Evolutionary conservation across 2,329 filamentous ascomycete species (phyloP), one percentile per base, ranked within the genome.

Genomic region (Polychaeton citri): DNA sequence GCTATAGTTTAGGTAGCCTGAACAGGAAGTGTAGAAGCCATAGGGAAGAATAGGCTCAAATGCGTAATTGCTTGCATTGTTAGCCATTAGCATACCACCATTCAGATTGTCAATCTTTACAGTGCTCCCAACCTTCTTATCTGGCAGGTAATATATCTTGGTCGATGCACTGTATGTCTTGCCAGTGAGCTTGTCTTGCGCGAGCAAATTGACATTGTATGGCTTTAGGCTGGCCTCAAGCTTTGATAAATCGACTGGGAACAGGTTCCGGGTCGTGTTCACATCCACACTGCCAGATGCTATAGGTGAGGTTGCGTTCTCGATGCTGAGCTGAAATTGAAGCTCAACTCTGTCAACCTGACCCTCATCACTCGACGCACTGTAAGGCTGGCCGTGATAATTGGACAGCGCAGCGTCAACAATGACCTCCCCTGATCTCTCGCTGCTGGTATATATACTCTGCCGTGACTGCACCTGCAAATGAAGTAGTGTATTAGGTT

Each of bases 91-190:
- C 16, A 69, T 55, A 5, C 63, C 65, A 12, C 65, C 64, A 39
- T 62, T 56, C 0, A 69, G 53, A 36, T 60, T 60, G 38, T 70
- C 67, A 4, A 70, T 53, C 40, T 64, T 66, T 4, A 63, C 60
- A 4, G 61, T 58, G 38, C 62, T 67, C 19, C 66, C 65, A 33
- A 58, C 55, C 4, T 57, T 59, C 3, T 62, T 60, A 2, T 44
- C 44, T 3, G 66, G 65, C 1, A 70, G 51, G 21, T 62, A 47
- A 36, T 57, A 61, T 5, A 70, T 36, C 26, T 53, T 40, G 0
- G 62, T 60, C 2, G 39, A 55, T 1, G 56, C 53, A 2, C 45
- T 56, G 41, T 57, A 66, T 0, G 46, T 52, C 36, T 59, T 52
- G 16, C 50, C 60, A 19, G 50, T 45, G 5, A 66, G 38, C 0